These are phyloP conservation scores for Kwoniella dendrophila DNA, from an alignment of 768 basidiomycete genomes.

Conservation along the genomic window DNA sequence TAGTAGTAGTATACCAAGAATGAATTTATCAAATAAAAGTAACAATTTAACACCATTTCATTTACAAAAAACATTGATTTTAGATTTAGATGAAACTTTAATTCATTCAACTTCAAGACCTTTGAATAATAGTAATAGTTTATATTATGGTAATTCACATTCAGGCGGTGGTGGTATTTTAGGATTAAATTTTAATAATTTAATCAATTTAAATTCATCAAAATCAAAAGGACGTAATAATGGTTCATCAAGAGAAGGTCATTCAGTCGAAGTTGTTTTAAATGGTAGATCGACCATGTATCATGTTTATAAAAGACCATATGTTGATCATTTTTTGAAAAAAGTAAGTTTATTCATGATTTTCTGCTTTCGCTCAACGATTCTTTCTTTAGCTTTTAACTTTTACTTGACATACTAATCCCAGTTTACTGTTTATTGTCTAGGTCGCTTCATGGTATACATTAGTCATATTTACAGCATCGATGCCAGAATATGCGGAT, in stretches of 20 bases:
- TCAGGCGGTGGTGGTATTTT: conserved; percentile 58
- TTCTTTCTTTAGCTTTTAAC: background rate
- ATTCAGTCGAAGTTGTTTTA: conserved; percentile 89
- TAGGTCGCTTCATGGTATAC: conserved; percentile 99
- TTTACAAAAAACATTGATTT: conserved; percentile 87
- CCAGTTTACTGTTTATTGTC: background rate
- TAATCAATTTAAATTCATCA: conserved; percentile 39
- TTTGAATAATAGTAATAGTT: conserved; percentile 56
- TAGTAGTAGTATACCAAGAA: conserved; percentile 9
- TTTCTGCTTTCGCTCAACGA: background rate
- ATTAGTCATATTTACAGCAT: conserved; percentile 96
- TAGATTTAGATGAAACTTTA: conserved; percentile 96
- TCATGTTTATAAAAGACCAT: conserved; percentile 97
- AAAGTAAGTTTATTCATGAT: conserved; percentile 62
- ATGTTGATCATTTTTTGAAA: conserved; percentile 90
- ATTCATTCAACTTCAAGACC: conserved; percentile 91
- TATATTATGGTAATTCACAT: conserved; percentile 10
- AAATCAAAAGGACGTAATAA: conserved; percentile 33
- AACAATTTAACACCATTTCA: conserved; percentile 80
- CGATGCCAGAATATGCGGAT: conserved; percentile 99
- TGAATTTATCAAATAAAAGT: too few species aligned
- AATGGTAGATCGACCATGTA: conserved; percentile 87
- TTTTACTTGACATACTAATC: background rate
- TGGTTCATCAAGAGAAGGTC: too few species aligned
- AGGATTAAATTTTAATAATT: conserved; percentile 47